Evolutionary conservation across 495 filamentous ascomycete genomes (phyloP), one percentile per base, ranked within the genome.

Genomic region (Penicillium cosmopolitanum): DNA sequence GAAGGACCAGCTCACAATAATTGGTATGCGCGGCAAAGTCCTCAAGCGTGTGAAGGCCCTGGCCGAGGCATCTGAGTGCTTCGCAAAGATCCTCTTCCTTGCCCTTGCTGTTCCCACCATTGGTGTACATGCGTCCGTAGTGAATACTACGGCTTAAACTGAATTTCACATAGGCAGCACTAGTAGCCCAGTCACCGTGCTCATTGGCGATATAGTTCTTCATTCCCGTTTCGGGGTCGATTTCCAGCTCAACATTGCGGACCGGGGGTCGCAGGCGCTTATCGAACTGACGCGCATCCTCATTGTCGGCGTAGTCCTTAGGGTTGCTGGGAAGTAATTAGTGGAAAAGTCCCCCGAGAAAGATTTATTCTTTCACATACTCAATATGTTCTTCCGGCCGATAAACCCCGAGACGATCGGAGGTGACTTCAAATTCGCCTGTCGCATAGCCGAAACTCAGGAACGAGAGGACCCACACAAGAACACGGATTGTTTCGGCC

Each of bases 181-280:
- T 96, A 10, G 95, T 98, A 0, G 92, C 90, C 88, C 91, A 94
- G 51, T 80, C 79, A 3, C 93, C 91, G 8, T 66, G 70, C 70
- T 97, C 95, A 64, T 97, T 98, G 42, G 93, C 89, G 60, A 98
- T 97, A 73, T 98, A 98, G 70, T 98, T 97, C 76, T 98, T 98
- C 94, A 98, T 96, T 12, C 92, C 93, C 4, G 93, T 97, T 4
- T 87, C 72, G 5, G 78, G 81, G 67, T 98, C 95, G 51, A 98
- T 83, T 31, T 91, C 88, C 19, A 96, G 85, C 66, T 98, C 95
- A 21, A 83, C 68, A 1, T 84, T 84, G 44, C 81, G 76, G 15
- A 98, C 84, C 0, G 90, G 93, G 2, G 84, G 85, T 36, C 95
- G 86, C 11, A 98, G 84, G 11, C 95, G 87, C n/a, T 81, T 75